Percentiles rank a stretch among this genome's conserved stretches.
Evolutionary conservation across 1,284 basidiomycete species (phyloP).

Genomic region (Cerrena zonata): DNA sequence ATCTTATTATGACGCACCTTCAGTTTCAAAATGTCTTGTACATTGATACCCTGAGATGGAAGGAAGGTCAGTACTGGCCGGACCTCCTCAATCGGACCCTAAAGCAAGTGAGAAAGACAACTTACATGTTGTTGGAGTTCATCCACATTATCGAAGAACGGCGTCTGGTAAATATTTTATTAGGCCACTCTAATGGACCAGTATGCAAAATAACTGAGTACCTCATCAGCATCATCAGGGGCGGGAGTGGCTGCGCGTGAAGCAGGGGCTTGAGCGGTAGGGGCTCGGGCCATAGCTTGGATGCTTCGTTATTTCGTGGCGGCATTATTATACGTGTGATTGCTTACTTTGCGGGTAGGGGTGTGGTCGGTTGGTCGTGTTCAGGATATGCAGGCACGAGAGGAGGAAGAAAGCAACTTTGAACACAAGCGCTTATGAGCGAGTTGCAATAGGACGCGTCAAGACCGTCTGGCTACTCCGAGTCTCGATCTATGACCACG

Average conservation of each 20-base stretch:
- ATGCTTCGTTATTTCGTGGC: not conserved
- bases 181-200: conserved; percentile 1
- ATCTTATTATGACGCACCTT: conserved; percentile 56
- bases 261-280: conserved; percentile 24
- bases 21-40: conserved; percentile 88
- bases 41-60: conserved; percentile 75
- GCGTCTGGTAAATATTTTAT: conserved; percentile 32
- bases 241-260: conserved; percentile 34
- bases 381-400: no score
- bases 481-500: no score
- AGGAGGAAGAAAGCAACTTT: no score
- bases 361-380: no score
- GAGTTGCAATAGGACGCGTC: no score
- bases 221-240: conserved; percentile 42
- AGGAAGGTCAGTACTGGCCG: not conserved
- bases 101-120: not conserved
- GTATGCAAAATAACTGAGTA: conserved; percentile 12
- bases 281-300: conserved; percentile 17
- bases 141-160: conserved; percentile 75
- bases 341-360: no score
- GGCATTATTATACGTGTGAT: no score
- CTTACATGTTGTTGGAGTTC: conserved; percentile 83
- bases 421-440: no score
- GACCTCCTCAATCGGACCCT: conserved; percentile 5
- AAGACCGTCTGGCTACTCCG: no score